Percentiles rank a stretch among this genome's conserved stretches.
Conservation (phyloP, 164 flowering plant species). For the Aristolochia fimbriata region DNA sequence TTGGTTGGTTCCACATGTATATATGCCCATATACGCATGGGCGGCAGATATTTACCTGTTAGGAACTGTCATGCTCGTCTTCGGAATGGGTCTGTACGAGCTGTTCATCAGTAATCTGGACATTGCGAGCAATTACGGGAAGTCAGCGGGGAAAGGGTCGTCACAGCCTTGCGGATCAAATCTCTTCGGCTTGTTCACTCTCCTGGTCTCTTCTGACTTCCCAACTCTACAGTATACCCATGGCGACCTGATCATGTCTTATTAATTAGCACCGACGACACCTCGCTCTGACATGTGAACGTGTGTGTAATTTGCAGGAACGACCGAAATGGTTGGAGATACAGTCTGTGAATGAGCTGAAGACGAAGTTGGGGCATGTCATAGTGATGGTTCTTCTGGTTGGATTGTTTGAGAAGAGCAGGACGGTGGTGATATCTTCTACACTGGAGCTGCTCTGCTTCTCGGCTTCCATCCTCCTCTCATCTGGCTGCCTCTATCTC, state of each 20-base stretch:
- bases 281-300: too few species aligned
- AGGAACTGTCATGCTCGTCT: constrained; percentile 84
- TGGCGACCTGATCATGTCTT: too few species aligned
- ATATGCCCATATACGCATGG: too few species aligned
- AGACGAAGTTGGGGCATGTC: constrained; percentile 85
- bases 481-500: constrained; percentile 58
- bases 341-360: constrained; percentile 61
- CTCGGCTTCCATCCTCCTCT: constrained; percentile 59
- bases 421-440: constrained; percentile 49
- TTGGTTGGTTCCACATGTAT: not conserved
- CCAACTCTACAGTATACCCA: too few species aligned
- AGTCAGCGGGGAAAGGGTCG: constrained; percentile 18
- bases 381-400: constrained; percentile 86
- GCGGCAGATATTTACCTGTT: constrained; percentile 74
- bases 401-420: constrained; percentile 71
- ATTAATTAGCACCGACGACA: too few species aligned
- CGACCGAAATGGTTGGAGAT: constrained; percentile 78
- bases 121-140: constrained; percentile 14
- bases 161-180: constrained; percentile 36
- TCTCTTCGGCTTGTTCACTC: constrained; percentile 64
- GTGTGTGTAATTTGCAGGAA: too few species aligned
- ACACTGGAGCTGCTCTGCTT: constrained; percentile 73
- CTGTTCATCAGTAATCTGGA: constrained; percentile 75
- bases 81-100: constrained; percentile 92
- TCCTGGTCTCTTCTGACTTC: constrained; percentile 32